phyloP scores from a whole-genome alignment of 1,284 basidiomycete species.

The Ganoderma boninense region DNA sequence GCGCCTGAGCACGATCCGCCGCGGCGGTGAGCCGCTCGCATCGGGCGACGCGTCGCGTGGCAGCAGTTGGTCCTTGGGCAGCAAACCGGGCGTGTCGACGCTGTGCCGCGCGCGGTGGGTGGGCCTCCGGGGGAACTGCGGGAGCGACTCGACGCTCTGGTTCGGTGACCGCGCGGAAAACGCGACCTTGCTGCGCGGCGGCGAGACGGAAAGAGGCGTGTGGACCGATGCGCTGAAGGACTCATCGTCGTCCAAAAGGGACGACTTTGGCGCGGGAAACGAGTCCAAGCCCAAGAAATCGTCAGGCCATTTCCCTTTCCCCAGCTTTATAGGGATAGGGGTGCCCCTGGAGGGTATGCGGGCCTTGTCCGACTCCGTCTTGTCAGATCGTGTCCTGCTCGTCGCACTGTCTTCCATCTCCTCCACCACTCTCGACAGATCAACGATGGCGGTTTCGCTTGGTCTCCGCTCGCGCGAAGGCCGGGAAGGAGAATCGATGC shows the following conservation, averaged over 20 bases:
- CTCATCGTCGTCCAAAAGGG: slow-evolving; percentile 31
- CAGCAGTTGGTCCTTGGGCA: slow-evolving; percentile 63
- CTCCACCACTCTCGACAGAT: slow-evolving; percentile 74
- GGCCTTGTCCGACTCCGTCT: slow-evolving; percentile 39
- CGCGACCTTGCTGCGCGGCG: slow-evolving; percentile 65
- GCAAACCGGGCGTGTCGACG: slow-evolving; percentile 53
- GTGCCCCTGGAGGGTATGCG: slow-evolving; percentile 29
- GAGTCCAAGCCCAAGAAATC: slow-evolving; percentile 68
- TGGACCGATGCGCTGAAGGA: slow-evolving; percentile 34
- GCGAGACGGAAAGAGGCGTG: slow-evolving; percentile 57
- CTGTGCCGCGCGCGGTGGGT: slow-evolving; percentile 71
- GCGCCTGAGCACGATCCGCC: slow-evolving; percentile 62
- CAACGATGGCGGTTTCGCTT: slow-evolving; percentile 66
- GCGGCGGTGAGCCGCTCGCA: slow-evolving; percentile 44
- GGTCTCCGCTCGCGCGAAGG: slow-evolving; percentile 60
- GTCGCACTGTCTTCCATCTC: slow-evolving; percentile 72
- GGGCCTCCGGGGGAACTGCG: slow-evolving; percentile 59
- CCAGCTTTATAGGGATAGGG: slow-evolving; percentile 61
- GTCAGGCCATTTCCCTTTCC: slow-evolving; percentile 85
- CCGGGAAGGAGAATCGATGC: slow-evolving; percentile 39
- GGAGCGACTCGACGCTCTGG: slow-evolving; percentile 56
- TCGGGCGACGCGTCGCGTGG: slow-evolving; percentile 68
- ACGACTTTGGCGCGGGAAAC: slow-evolving; percentile 48
- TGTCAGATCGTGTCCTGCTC: slow-evolving; percentile 39
- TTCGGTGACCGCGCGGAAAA: slow-evolving; percentile 53